Base-by-base conservation (phyloP, 441 rosid species). In the Hura crepitans region DNA sequence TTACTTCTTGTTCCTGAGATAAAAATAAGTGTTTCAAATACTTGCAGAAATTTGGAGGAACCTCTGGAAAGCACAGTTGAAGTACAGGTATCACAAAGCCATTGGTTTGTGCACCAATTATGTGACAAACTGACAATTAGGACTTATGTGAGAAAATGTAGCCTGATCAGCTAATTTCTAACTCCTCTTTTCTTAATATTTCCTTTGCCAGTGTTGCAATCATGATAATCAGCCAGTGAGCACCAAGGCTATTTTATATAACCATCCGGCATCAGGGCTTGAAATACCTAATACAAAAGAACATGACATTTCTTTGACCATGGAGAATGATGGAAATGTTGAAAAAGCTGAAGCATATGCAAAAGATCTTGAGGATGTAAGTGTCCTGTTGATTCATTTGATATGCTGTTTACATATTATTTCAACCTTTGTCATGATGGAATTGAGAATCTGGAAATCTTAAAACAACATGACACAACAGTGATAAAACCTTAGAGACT, bases 331-430 rank as follows among this genome's bases (percentile, higher is more conserved):
- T 70, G 87, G 76, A 66, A 87, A 81, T 72, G 82, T 87, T 45
- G 83, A 85, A 75, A 89, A 78, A 78, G 98, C 96, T 43, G 98
- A 92, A 82, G 92, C 87, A 64, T 96, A 84, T 74, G 72, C 82
- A 55, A 92, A 83, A 80, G 88, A 84, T 78, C 96, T 96, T 64
- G 98, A 91, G 47, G 81, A 82, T 79, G 99, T 87, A 80, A 81
- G 90, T 84, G 37, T 68, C 72, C 42, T 63, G 28, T 60, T 20
- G 13, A 65, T 51, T 47, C 53, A 2, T 31, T 17, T 54, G 45
- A 35, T 42, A 46, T 46, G 62, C n/a, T 45, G 18, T 62, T 35
- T 53, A 1, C 58, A 53, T 43, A 0, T 28, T 2, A 5, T 49
- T 28, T 60, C 23, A 23, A 27, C 20, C 27, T 20, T 9, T 8